phyloP scores from a whole-genome alignment of 2,329 filamentous ascomycete species.

The Microcyclospora pomicola region DNA sequence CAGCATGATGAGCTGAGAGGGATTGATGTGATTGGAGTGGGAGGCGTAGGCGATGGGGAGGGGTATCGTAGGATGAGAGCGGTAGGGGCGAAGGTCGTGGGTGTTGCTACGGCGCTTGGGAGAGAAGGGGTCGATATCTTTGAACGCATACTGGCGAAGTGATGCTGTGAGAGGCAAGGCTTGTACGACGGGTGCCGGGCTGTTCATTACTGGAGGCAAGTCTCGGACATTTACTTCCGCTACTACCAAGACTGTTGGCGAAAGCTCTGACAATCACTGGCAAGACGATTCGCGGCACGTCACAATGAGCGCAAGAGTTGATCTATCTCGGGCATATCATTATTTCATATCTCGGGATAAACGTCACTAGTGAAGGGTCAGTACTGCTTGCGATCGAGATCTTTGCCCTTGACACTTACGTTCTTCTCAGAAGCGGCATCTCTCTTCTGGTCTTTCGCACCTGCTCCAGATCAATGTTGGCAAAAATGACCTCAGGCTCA shows the following conservation, averaged over 20 bases:
- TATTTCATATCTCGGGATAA: slow-evolving; percentile 17
- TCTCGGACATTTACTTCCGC: too few species aligned
- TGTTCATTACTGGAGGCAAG: too few species aligned
- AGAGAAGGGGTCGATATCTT: slow-evolving; percentile 50
- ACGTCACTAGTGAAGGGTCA: slow-evolving; percentile 15
- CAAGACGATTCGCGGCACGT: too few species aligned
- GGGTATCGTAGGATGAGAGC: slow-evolving; percentile 52
- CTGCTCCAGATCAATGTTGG: slow-evolving; percentile 25
- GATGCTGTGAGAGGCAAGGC: neutral
- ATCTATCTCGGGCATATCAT: neutral
- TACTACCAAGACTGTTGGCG: too few species aligned
- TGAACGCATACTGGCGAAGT: slow-evolving; percentile 36
- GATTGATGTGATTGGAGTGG: slow-evolving; percentile 56
- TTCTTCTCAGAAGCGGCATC: slow-evolving; percentile 23
- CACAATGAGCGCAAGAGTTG: too few species aligned
- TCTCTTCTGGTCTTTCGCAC: slow-evolving; percentile 24
- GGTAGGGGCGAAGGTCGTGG: slow-evolving; percentile 54
- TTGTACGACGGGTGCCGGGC: too few species aligned
- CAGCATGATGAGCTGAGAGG: slow-evolving; percentile 32
- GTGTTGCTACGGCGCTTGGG: slow-evolving; percentile 55
- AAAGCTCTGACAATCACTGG: too few species aligned
- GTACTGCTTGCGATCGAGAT: slow-evolving; percentile 4
- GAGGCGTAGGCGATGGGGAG: slow-evolving; percentile 51
- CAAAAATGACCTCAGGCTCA: slow-evolving; percentile 30
- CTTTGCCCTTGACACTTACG: slow-evolving; percentile 14